Percentiles rank a stretch among this genome's conserved stretches.
Conservation (phyloP, 148 eudicot genomes). For the Persicaria maculosa region DNA sequence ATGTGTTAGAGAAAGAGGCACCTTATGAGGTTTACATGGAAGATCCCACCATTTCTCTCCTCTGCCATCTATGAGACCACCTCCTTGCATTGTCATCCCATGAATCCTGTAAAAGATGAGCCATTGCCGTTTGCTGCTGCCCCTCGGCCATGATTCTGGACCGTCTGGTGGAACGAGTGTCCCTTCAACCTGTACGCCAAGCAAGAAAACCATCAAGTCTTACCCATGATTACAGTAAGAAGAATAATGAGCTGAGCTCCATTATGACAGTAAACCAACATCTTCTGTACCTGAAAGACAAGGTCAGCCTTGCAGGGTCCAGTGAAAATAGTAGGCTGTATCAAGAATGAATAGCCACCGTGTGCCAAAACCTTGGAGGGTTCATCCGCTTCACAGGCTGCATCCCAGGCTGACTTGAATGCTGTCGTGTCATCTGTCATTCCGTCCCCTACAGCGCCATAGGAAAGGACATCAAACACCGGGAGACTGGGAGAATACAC, state of each 20-base stretch:
- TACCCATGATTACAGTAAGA: background rate
- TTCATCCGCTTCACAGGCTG: slow-evolving; percentile 44
- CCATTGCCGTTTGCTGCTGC: slow-evolving; percentile 68
- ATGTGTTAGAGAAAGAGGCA: slow-evolving; percentile 17
- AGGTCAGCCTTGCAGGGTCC: slow-evolving; percentile 65
- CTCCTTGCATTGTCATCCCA: slow-evolving; percentile 73
- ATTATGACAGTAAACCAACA: background rate
- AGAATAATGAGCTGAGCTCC: background rate
- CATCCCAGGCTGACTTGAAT: slow-evolving; percentile 79
- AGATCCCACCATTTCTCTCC: slow-evolving; percentile 97
- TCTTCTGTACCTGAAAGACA: slow-evolving; percentile 51
- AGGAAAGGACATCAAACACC: slow-evolving; percentile 46
- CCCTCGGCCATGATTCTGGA: slow-evolving; percentile 73
- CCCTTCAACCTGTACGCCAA: slow-evolving; percentile 53
- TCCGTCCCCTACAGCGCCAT: slow-evolving; percentile 84
- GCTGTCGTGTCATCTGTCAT: slow-evolving; percentile 61
- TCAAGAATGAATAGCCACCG: slow-evolving; percentile 41
- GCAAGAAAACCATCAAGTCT: background rate
- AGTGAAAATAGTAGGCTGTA: slow-evolving; percentile 69
- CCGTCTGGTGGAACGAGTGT: slow-evolving; percentile 84
- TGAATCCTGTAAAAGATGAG: slow-evolving; percentile 61
- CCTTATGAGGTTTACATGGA: slow-evolving; percentile 95
- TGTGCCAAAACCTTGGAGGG: slow-evolving; percentile 48
- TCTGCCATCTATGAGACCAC: slow-evolving; percentile 74
- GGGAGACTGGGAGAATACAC: background rate